Percentiles rank a stretch among this genome's conserved stretches.
Conservation (phyloP, 768 basidiomycete species). For the Dioszegia crocea region DNA sequence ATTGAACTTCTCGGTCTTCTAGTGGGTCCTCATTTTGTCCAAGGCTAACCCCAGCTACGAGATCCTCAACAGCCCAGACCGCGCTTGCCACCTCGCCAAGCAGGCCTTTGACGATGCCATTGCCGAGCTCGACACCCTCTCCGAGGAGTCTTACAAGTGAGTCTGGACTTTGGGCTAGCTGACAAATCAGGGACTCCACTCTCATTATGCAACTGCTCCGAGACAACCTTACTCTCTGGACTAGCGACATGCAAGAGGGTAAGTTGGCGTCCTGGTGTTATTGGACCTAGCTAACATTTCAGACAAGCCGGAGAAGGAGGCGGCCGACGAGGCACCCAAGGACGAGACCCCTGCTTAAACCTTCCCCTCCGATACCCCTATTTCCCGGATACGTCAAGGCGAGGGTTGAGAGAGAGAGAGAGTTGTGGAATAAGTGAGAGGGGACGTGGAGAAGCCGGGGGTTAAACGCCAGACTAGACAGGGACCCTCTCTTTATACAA, state of each 20-base stretch:
- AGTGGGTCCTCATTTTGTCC: constrained; percentile 49
- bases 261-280: constrained; percentile 6
- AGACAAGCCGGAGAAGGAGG: constrained; percentile 21
- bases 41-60: constrained; percentile 61
- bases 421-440: too few relatives aligned
- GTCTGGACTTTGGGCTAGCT: constrained; percentile 7
- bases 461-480: too few relatives aligned
- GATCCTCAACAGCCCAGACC: constrained; percentile 96
- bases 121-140: constrained; percentile 96
- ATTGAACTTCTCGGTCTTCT: constrained; percentile 99
- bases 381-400: too few relatives aligned
- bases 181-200: constrained; percentile 65
- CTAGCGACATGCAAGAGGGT: constrained; percentile 96
- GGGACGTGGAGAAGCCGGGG: too few relatives aligned
- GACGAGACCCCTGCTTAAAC: constrained; percentile 34
- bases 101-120: constrained; percentile 99
- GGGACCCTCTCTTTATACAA: too few relatives aligned
- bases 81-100: constrained; percentile 97
- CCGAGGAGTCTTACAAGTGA: constrained; percentile 94
- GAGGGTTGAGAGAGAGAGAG: too few relatives aligned
- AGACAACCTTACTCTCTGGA: constrained; percentile 97
- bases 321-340: constrained; percentile 33
- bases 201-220: constrained; percentile 87
- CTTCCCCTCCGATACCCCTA: too few relatives aligned
- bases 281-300: background rate